Evolutionary conservation across 495 filamentous ascomycete genomes (phyloP).

Genomic region (Trichodelitschia bisporula): DNA sequence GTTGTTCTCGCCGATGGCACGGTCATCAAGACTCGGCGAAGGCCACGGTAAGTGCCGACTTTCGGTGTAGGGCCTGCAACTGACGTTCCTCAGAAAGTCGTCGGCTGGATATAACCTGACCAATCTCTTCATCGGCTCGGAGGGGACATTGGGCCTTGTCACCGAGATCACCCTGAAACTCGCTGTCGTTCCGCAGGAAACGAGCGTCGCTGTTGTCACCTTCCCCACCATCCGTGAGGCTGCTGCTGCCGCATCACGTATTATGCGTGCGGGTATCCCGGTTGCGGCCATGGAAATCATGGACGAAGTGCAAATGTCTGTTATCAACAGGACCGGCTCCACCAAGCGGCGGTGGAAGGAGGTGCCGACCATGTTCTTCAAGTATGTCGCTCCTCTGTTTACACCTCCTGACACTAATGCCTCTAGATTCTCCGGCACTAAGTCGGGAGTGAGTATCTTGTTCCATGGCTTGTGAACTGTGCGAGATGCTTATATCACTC

Average conservation of each 20-base stretch:
- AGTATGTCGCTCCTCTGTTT: slow-evolving; percentile 14
- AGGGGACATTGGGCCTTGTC: slow-evolving; percentile 55
- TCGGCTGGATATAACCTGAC: slow-evolving; percentile 65
- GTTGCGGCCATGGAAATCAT: slow-evolving; percentile 65
- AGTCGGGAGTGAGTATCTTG: slow-evolving; percentile 26
- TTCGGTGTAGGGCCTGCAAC: background rate
- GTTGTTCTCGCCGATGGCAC: slow-evolving; percentile 60
- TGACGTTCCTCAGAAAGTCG: slow-evolving; percentile 25
- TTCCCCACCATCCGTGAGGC: slow-evolving; percentile 54
- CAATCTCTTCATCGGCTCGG: slow-evolving; percentile 48
- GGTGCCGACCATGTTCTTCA: slow-evolving; percentile 61
- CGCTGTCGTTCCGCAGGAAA: slow-evolving; percentile 44
- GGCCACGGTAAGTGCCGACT: slow-evolving; percentile 23
- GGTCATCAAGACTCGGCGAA: slow-evolving; percentile 47
- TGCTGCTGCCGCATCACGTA: slow-evolving; percentile 38
- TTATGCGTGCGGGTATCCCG: slow-evolving; percentile 48
- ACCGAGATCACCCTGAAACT: slow-evolving; percentile 58
- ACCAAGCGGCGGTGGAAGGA: slow-evolving; percentile 52
- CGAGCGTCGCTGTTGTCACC: slow-evolving; percentile 48
- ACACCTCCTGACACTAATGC: slow-evolving; percentile 2
- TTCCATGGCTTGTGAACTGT: slow-evolving; percentile 4
- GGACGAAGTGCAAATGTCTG: slow-evolving; percentile 62
- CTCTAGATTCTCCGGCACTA: slow-evolving; percentile 39
- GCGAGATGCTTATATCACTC: background rate
- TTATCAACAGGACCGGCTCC: slow-evolving; percentile 45